Base-by-base conservation (phyloP, 1,139 yeast genomes). In the Debaryomyces psychrophilus region DNA sequence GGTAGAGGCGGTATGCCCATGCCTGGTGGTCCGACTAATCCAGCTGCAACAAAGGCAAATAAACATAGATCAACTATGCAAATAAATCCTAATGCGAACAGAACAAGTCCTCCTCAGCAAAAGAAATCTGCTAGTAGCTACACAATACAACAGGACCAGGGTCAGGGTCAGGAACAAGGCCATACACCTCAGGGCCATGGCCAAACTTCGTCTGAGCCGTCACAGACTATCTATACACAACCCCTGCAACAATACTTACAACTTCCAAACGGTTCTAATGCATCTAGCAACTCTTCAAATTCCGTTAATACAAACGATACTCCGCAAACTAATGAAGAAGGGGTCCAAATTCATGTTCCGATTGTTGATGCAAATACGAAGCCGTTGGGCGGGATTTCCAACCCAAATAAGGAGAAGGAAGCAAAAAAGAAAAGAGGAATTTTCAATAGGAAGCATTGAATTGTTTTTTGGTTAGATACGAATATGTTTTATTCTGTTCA, bases 1-100 rank as follows among this genome's bases (percentile, higher is more conserved):
- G 79, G 79, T 8, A 65, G 80, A 54, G 79, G 77, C n/a, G 79
- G 79, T 9, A 75, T 74, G 79, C 79, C 79, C 42, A 61, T 61
- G 60, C 68, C 73, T 0, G 59, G 58, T 2, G 57, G 52, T 5
- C 55, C 55, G 9, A 28, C 27, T 12, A 43, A 31, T 17, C 43
- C 36, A 15, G 25, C 15, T 8, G 36, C 34, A 33, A 14, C 44
- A 29, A 27, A 25, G 11, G 25, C 36, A n/a, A 17, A 41, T 31
- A 31, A 27, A 31, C 38, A 35, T 14, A 38, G 31, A 12, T 38
- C 59, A 9, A 39, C 51, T 15, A 43, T 47, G 39, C 50, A 49
- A 36, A 33, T 46, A 22, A 44, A 46, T 18, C 36, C 41, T 2
- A 37, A 38, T 38, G 36, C 44, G 37, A 36, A 44, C 33, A 37